phyloP scores from a whole-genome alignment of 169 alveolate species.

The Eimeria sp. region DNA sequence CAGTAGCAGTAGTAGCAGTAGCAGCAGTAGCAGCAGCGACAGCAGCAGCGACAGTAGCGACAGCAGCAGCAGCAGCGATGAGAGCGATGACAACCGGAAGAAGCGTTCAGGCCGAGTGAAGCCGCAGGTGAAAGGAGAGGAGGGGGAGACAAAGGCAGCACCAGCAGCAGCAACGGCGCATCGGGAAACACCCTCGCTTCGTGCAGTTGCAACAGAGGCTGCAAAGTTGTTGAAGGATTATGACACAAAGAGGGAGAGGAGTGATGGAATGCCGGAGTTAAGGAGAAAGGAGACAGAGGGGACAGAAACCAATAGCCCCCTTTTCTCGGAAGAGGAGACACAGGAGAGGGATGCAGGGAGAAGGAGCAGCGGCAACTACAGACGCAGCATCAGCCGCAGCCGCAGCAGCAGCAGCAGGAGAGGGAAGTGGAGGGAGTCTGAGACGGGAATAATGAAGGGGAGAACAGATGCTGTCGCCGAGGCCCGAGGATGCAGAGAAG shows the following conservation, averaged over 20 bases:
- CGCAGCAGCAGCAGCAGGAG: slow-evolving; percentile 28
- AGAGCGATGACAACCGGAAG: background rate
- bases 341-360: background rate
- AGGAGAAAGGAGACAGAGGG: background rate
- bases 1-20: slow-evolving; percentile 66
- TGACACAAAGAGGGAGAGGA: background rate
- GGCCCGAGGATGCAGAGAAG: background rate
- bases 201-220: background rate
- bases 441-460: background rate
- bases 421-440: background rate
- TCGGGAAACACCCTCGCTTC: background rate
- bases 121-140: slow-evolving; percentile 1
- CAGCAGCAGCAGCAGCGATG: slow-evolving; percentile 18
- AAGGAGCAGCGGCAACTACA: background rate
- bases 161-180: background rate
- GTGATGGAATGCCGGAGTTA: background rate
- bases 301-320: slow-evolving; percentile 22
- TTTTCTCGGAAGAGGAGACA: slow-evolving; percentile 10
- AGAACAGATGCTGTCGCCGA: background rate
- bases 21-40: slow-evolving; percentile 34
- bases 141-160: background rate
- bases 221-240: background rate
- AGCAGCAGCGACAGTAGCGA: background rate
- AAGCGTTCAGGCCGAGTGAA: background rate
- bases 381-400: slow-evolving; percentile 24